Conservation (phyloP, 805 yeast genomes). For the Saturnispora sekii region DNA sequence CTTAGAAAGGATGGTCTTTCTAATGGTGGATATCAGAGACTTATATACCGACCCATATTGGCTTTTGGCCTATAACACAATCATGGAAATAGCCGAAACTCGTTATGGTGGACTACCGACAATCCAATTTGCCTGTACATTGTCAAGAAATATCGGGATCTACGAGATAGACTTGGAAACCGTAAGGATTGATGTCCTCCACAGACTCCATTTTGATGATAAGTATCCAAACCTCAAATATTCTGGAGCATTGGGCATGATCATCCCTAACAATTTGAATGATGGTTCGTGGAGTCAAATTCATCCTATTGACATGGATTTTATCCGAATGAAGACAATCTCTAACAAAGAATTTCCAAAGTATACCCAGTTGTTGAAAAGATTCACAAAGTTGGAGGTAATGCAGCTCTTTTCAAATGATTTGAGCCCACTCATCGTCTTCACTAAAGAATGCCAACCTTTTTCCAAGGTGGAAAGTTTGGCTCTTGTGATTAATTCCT, state of each 20-base stretch:
- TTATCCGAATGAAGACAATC: conserved; percentile 2
- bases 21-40: conserved; percentile 2
- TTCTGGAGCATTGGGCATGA: conserved; percentile 4
- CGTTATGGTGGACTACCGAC: not conserved
- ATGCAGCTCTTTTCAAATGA: not conserved
- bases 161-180: not conserved
- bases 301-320: not conserved
- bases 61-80: not conserved
- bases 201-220: not conserved
- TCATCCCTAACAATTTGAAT: not conserved
- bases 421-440: not conserved
- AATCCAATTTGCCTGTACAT: not conserved
- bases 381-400: not conserved
- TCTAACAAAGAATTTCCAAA: not conserved
- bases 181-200: not conserved
- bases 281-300: conserved; percentile 1
- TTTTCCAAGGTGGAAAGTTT: conserved; percentile 3
- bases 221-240: conserved; percentile 1
- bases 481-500: not conserved
- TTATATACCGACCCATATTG: not conserved
- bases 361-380: not conserved
- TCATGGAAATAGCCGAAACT: not conserved
- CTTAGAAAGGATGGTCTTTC: conserved; percentile 1
- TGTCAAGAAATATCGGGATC: not conserved
- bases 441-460: not conserved